Base-by-base conservation (phyloP, 2,329 filamentous ascomycete genomes). In the Exophiala sideris region DNA sequence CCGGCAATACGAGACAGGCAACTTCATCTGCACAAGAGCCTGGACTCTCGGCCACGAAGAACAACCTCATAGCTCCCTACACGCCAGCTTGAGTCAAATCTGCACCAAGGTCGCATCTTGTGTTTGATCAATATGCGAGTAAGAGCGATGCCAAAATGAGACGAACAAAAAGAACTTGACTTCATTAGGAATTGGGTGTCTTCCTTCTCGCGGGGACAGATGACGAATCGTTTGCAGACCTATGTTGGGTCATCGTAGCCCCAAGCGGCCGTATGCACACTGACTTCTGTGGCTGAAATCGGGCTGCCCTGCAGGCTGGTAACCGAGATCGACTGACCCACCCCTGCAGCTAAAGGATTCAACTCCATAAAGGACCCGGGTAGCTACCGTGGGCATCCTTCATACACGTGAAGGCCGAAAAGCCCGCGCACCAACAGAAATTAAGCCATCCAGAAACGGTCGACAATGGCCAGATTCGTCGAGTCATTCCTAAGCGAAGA, bases 301-400 rank as follows among this genome's bases (percentile, higher is more conserved):
- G 29, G 14, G 38, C 33, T 45, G 34, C 45, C 46, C 33, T 47
- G 45, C 20, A n/a, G 41, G 33, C 41, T n/a, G 14, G 3, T 8
- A 39, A 49, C 52, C 48, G 38, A 55, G 52, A 55, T 55, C 52
- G 48, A 14, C 42, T 49, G 33, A 40, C 35, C 49, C 34, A 45
- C 33, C 6, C 20, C 38, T 45, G 40, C 45, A 20, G 46, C 20
- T 48, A 32, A 29, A 39, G 20, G 10, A 39, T 35, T 32, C 16
- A 39, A 14, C 36, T 18, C 18, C 36, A 20, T 21, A 54, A 42
- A 11, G 11, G 38, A 33, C 33, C 12, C n/a, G 34, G 36, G 11
- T 20, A 39, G 38, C 20, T 24, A 36, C 45, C n/a, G 40, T 33
- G 49, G 46, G 45, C 34, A 40, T 50, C 50, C 29, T 20, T 20